Base-by-base conservation (phyloP, 805 yeast species). In the Ogataea wickerhamii region DNA sequence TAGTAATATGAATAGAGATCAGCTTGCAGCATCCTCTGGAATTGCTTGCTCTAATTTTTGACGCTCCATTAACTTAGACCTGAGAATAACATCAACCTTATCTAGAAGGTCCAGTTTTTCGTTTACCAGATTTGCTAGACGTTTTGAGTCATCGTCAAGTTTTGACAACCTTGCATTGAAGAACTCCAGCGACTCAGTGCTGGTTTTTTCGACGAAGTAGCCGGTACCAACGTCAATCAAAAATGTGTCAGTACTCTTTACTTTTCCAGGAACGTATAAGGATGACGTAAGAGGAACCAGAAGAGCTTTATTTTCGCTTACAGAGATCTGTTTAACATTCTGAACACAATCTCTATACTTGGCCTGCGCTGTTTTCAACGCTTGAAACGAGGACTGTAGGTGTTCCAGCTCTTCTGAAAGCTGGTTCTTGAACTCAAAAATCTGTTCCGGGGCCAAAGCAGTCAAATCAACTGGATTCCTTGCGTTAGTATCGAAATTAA, bases 171-270 rank as follows among this genome's bases (percentile, higher is more conserved):
- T 87, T 40, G 68, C 71, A 42, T 80, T 74, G 60, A 87, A 91
- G 53, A 87, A 91, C 38, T 59, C 61, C 44, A 76, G 67, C 2
- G 96, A 82, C 32, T 84, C 87, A 6, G 66, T 65, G 0, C 77
- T 75, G 34, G 61, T 61, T 62, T 93, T 93, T 56, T 87, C 96
- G 13, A 88, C 89, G 57, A 75, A 93, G 58, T 93, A 93, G 2
- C 98, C 98, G 0, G 98, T 93, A 24, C 98, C 98, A 18, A 93
- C 81, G 57, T 93, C 98, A 7, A 93, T 96, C 58, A 93, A 68
- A 52, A 82, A 93, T 41, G 73, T 78, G 43, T 80, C 73, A 36
- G 73, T 73, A 41, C 82, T 77, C 30, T 71, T 68, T 36, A 86
- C 72, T 37, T 68, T 74, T 2, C 98, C 98, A 4, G 96, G 95